Conservation (phyloP, 345 rosid species). For the Hypericum androsaemum region DNA sequence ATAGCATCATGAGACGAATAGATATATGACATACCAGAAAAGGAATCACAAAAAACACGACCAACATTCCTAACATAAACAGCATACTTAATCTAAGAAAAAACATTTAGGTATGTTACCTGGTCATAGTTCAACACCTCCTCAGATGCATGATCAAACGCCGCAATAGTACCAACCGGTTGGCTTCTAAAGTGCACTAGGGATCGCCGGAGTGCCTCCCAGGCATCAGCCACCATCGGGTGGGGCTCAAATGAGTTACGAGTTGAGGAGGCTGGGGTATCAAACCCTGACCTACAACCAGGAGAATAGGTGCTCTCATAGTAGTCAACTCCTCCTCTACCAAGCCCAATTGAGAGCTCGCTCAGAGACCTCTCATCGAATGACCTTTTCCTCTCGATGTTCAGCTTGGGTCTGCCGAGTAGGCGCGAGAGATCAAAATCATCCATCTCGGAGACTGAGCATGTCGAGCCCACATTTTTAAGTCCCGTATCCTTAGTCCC, state of each 20-base stretch:
- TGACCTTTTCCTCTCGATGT: conserved; percentile 3
- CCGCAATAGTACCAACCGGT: conserved; percentile 3
- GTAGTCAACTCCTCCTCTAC: conserved; percentile 1
- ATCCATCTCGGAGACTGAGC: conserved; percentile 3
- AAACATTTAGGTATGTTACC: background rate
- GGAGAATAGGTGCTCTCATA: conserved; percentile 3
- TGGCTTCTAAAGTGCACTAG: conserved; percentile 2
- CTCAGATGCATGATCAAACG: conserved; percentile 3
- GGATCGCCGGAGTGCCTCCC: conserved; percentile 1
- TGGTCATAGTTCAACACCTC: conserved; percentile 5
- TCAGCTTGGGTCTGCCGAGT: conserved; percentile 1
- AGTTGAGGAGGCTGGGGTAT: background rate
- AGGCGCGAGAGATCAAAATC: conserved; percentile 3
- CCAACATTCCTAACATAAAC: background rate
- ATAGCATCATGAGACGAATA: too few species aligned
- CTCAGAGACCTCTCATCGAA: conserved; percentile 2
- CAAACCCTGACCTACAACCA: conserved; percentile 1
- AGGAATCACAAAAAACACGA: background rate
- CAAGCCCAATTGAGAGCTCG: background rate
- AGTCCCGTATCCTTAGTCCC: background rate
- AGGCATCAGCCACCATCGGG: conserved; percentile 5
- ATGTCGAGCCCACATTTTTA: background rate
- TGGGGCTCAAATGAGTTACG: conserved; percentile 2
- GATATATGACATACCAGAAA: background rate
- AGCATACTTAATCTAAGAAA: too few species aligned